Evolutionary conservation across 1,284 basidiomycete species (phyloP), one percentile per base, ranked within the genome.

Genomic region (Trichosporon ovoides): DNA sequence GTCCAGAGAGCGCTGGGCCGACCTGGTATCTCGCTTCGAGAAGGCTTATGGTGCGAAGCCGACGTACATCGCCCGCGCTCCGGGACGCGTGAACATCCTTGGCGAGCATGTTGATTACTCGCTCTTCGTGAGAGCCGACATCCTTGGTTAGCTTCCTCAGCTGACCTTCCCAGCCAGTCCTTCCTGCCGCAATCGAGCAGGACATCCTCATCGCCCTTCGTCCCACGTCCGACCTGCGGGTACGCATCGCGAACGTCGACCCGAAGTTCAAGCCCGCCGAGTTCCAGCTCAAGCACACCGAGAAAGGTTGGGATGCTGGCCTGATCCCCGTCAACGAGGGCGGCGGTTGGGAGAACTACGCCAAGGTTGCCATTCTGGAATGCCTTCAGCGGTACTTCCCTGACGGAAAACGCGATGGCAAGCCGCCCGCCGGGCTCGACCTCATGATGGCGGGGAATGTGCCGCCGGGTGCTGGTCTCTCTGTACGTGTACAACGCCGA

Each of bases 31-130:
- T 28, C 80, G 84, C 61, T 93, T 90, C 72, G 78, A 83, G 66
- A 75, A 73, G 53, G 79, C 82, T 53, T 92, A 87, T 68, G 87
- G 87, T 7, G 78, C 79, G 58, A 82, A 82, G 46, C 87, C 89
- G 4, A 78, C 82, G 4, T 85, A 85, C 66, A 86, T 93, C 62
- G 83, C 85, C 2, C 81, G 90, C 66, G 90, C 91, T 4, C 91
- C 91, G 0, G 91, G 91, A 14, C 82, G 91, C 63, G 87, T 93
- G 57, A 91, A 91, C 86, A 60, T 78, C 52, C 66, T 80, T 83
- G 88, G 89, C 46, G 90, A 92, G 76, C 90, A 94, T 73, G 88
- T 93, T 71, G 91, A 93, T 77, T 93, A 93, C 71, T 76, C 75
- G 1, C 66, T 68, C 60, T 73, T 75, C 59, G 70, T 70, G 33